phyloP scores from a whole-genome alignment of 768 basidiomycete species.

The Fistulinella prunicolor region DNA sequence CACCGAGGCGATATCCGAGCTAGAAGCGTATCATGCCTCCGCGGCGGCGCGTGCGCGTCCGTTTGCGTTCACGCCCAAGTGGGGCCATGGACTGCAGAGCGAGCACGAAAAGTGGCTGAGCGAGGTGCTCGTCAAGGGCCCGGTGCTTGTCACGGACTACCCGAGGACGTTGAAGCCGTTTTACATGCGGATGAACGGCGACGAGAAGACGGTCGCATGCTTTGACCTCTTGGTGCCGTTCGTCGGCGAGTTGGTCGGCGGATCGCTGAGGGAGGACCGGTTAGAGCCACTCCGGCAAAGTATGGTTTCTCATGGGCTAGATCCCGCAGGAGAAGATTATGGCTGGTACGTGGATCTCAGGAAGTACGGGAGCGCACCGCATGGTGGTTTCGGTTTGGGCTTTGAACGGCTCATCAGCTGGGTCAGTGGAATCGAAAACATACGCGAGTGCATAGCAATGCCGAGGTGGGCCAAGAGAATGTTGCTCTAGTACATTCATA shows the following conservation, averaged over 20 bases:
- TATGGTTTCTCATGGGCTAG: slow-evolving; percentile 49
- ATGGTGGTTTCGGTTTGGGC: slow-evolving; percentile 95
- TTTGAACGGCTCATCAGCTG: slow-evolving; percentile 89
- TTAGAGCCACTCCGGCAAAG: slow-evolving; percentile 45
- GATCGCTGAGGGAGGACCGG: slow-evolving; percentile 85
- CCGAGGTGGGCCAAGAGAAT: slow-evolving; percentile 85
- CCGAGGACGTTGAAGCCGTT: slow-evolving; percentile 85
- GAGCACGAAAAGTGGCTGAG: slow-evolving; percentile 95
- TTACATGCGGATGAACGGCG: slow-evolving; percentile 83
- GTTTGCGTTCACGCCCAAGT: slow-evolving; percentile 59
- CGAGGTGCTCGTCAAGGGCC: slow-evolving; percentile 60
- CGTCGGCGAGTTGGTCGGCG: slow-evolving; percentile 89
- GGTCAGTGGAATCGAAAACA: slow-evolving; percentile 83
- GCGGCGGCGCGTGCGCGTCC: slow-evolving; percentile 17
- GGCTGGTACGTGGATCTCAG: slow-evolving; percentile 84
- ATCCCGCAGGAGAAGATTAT: slow-evolving; percentile 39
- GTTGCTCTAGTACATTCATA: slow-evolving; percentile 43
- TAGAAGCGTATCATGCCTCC: slow-evolving; percentile 39
- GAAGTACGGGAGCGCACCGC: slow-evolving; percentile 81
- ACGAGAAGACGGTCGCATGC: slow-evolving; percentile 73
- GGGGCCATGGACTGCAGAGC: slow-evolving; percentile 74
- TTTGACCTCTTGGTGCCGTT: slow-evolving; percentile 91
- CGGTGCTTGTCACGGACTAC: slow-evolving; percentile 92
- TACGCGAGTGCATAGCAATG: slow-evolving; percentile 91
- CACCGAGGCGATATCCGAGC: slow-evolving; percentile 63